Conservation (phyloP, 306 rosid species). For the Lathyrus oleraceus region DNA sequence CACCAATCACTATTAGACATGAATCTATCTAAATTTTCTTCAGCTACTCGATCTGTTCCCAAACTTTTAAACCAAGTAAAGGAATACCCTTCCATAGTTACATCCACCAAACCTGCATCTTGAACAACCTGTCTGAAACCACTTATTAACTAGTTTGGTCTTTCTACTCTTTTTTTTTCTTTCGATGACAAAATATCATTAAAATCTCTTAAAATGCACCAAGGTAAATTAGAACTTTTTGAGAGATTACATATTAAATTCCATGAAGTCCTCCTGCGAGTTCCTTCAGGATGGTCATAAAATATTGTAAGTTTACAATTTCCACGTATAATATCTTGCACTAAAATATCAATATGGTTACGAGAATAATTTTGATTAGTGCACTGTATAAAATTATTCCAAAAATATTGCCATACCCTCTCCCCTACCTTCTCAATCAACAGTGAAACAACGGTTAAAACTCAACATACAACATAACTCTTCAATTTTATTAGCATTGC, state of each 20-base stretch:
- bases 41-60: neutral
- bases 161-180: neutral
- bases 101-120: neutral
- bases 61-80: neutral
- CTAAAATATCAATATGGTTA: neutral
- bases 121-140: neutral
- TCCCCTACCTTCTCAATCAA: neutral
- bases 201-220: neutral
- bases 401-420: neutral
- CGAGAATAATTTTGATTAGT: neutral
- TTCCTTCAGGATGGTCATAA: neutral
- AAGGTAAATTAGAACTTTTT: neutral
- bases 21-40: neutral
- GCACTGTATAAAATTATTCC: neutral
- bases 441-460: neutral
- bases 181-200: neutral
- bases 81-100: neutral
- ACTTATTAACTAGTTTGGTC: neutral
- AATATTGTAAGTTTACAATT: neutral
- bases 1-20: no score
- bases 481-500: neutral
- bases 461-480: neutral
- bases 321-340: neutral
- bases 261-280: neutral
- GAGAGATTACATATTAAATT: neutral